phyloP scores from a whole-genome alignment of 75 land plant species.

The Pinus albicaulis region DNA sequence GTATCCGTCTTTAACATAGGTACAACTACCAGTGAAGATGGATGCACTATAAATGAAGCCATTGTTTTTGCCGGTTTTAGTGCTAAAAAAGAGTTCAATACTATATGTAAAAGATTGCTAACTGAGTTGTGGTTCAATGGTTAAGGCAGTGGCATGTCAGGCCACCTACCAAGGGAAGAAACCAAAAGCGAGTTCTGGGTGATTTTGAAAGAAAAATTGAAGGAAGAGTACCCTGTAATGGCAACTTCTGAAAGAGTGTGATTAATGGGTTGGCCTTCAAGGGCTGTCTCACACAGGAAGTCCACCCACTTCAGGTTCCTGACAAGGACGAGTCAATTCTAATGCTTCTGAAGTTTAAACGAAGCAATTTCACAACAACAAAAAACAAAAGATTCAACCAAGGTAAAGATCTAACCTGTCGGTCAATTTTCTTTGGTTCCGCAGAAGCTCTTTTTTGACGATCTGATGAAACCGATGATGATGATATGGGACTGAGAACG shows the following conservation, averaged over 20 bases:
- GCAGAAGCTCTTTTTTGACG: not conserved
- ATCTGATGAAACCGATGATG: constrained; percentile 1
- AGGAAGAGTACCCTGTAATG: too few relatives aligned
- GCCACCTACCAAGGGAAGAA: not conserved
- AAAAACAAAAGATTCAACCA: not conserved
- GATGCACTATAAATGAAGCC: too few relatives aligned
- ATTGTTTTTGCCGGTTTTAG: too few relatives aligned
- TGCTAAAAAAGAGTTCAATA: too few relatives aligned
- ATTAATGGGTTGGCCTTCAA: too few relatives aligned
- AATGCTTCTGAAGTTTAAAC: not conserved
- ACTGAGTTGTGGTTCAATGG: not conserved
- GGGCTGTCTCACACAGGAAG: too few relatives aligned
- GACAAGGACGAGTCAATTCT: too few relatives aligned
- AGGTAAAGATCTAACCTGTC: constrained; percentile 49
- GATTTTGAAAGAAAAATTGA: too few relatives aligned
- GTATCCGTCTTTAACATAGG: not conserved
- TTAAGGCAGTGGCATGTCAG: not conserved
- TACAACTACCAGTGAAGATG: not conserved
- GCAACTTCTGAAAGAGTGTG: too few relatives aligned
- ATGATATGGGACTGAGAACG: not conserved
- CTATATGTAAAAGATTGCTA: too few relatives aligned
- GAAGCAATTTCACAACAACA: not conserved
- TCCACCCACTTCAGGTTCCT: too few relatives aligned
- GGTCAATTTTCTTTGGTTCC: constrained; percentile 50
- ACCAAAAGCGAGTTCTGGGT: not conserved